A percentile compares a stretch with the other conserved stretches of the same genome.
phyloP scores from a whole-genome alignment of 495 filamentous ascomycete species.

The Penicillium odoratum region DNA sequence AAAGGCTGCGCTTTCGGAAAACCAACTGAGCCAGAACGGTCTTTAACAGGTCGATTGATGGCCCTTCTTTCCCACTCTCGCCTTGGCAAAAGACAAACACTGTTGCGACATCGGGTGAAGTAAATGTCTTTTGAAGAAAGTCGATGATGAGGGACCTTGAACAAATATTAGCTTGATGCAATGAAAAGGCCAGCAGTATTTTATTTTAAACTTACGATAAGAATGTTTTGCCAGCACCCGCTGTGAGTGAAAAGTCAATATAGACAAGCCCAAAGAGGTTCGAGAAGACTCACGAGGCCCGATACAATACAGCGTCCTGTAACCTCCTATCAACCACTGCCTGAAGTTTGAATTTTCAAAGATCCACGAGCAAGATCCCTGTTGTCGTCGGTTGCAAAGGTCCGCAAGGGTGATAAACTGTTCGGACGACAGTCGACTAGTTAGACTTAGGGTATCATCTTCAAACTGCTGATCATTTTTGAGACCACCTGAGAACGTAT shows the following conservation, averaged over 20 bases:
- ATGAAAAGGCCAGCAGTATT: not conserved
- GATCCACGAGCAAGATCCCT: constrained; percentile 33
- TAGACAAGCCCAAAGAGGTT: not conserved
- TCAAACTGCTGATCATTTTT: not conserved
- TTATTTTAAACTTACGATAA: constrained; percentile 24
- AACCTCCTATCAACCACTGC: constrained; percentile 29
- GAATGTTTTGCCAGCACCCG: constrained; percentile 40
- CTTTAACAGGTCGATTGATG: constrained; percentile 24
- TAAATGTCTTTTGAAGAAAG: constrained; percentile 31
- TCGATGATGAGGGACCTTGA: constrained; percentile 33
- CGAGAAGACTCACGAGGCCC: constrained; percentile 27
- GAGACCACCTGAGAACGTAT: not conserved
- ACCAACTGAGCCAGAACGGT: constrained; percentile 37
- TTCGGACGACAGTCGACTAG: constrained; percentile 21
- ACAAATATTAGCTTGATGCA: not conserved
- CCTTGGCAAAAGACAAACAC: constrained; percentile 38
- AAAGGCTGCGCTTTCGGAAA: constrained; percentile 28
- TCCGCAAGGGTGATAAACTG: constrained; percentile 31
- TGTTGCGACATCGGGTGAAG: constrained; percentile 33
- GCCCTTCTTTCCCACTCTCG: constrained; percentile 24
- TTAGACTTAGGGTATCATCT: constrained; percentile 2
- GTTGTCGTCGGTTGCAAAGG: constrained; percentile 30
- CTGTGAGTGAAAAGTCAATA: constrained; percentile 15
- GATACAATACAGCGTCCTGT: constrained; percentile 32
- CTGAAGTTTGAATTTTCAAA: constrained; percentile 26